A percentile compares a stretch with the other conserved stretches of the same genome.
phyloP scores from a whole-genome alignment of 176 grass and related monocot species.

The Aegilops sharonensis region DNA sequence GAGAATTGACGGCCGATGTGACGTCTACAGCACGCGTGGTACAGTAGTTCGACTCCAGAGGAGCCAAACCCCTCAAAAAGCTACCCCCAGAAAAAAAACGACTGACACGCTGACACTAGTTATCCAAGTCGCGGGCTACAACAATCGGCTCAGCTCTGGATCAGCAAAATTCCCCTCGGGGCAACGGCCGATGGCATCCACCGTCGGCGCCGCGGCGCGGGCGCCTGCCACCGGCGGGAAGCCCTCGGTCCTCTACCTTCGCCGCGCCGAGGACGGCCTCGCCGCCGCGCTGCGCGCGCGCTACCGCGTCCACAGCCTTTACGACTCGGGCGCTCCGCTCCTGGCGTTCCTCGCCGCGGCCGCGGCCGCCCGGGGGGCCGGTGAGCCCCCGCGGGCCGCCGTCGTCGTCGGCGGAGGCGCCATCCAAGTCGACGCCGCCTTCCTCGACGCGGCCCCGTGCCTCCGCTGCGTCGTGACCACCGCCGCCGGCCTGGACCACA shows the following conservation, averaged over 20 bases:
- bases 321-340: neutral
- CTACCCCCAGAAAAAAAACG: too few species aligned
- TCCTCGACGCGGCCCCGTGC: constrained; percentile 27
- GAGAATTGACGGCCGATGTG: too few species aligned
- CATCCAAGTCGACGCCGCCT: neutral
- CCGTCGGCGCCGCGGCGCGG: neutral
- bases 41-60: too few species aligned
- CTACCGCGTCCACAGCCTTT: constrained; percentile 26
- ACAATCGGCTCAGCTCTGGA: neutral
- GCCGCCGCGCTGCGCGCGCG: neutral
- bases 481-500: constrained; percentile 33
- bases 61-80: too few species aligned
- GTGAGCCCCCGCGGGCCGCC: constrained; percentile 5
- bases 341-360: constrained; percentile 16
- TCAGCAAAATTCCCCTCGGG: neutral
- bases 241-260: constrained; percentile 19
- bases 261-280: neutral
- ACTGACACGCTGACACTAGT: too few species aligned
- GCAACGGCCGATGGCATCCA: neutral
- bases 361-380: neutral
- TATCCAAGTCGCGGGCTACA: neutral
- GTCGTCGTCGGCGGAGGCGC: neutral
- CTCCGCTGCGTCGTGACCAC: constrained; percentile 31
- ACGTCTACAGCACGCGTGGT: too few species aligned
- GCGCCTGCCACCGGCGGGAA: neutral